Conservation (phyloP, 2,329 filamentous ascomycete genomes). For the Colletotrichum sp. region DNA sequence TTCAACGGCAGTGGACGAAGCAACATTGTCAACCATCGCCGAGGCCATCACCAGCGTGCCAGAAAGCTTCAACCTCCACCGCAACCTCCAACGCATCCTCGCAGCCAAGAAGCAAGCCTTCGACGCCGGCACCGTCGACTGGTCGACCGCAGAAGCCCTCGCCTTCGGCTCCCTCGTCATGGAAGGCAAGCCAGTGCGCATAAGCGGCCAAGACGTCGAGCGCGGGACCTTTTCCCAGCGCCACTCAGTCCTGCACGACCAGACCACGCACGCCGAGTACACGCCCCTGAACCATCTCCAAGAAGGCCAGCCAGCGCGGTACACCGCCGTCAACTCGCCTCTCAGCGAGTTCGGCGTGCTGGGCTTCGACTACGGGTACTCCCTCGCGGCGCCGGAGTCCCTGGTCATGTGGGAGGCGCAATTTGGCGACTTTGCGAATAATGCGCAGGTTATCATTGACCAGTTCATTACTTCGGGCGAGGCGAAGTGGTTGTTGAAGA, state of each 20-base stretch:
- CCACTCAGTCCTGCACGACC: conserved; percentile 95
- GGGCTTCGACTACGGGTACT: conserved; percentile 98
- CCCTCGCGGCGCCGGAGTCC: conserved; percentile 91
- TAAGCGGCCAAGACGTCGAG: conserved; percentile 98
- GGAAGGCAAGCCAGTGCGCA: conserved; percentile 94
- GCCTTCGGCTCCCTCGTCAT: conserved; percentile 89
- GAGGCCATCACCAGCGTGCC: conserved; percentile 78
- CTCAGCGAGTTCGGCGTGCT: conserved; percentile 73
- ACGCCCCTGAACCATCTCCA: conserved; percentile 88
- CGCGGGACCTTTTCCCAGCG: conserved; percentile 99
- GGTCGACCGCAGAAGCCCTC: conserved; percentile 94
- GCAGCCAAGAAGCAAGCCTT: conserved; percentile 88
- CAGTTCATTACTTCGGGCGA: conserved; percentile 98
- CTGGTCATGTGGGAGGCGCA: conserved; percentile 99
- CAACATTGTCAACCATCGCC: conserved; percentile 80
- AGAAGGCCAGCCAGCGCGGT: conserved; percentile 82
- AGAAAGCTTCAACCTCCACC: conserved; percentile 87
- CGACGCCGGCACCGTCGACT: conserved; percentile 90
- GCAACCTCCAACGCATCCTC: conserved; percentile 96
- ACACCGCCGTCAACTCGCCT: conserved; percentile 96
- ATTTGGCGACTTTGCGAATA: conserved; percentile 99
- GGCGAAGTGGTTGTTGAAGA: conserved; percentile 98
- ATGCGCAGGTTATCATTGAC: conserved; percentile 97
- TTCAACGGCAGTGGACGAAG: conserved; percentile 71
- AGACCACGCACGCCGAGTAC: conserved; percentile 90